Conservation (phyloP, 805 yeast genomes). For the Candida methanosorbosa region DNA sequence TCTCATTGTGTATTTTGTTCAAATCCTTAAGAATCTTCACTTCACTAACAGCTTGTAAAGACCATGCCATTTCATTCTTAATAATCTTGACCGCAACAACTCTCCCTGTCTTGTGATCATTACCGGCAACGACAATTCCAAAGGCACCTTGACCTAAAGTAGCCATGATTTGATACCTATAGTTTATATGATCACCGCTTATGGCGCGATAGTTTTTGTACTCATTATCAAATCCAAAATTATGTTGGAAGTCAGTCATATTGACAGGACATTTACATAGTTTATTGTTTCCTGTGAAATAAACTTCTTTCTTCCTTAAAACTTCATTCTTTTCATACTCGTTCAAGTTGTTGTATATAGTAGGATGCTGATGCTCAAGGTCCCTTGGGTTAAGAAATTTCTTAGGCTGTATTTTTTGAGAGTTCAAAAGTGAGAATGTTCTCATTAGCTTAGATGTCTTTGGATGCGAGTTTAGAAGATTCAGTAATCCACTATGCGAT, state of each 20-base stretch:
- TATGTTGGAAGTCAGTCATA: slow-evolving; percentile 30
- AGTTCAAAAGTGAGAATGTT: neutral
- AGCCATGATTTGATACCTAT: slow-evolving; percentile 54
- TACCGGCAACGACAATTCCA: slow-evolving; percentile 66
- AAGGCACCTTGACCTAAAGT: slow-evolving; percentile 73
- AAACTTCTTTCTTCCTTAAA: slow-evolving; percentile 37
- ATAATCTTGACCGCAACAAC: slow-evolving; percentile 71
- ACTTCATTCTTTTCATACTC: slow-evolving; percentile 58
- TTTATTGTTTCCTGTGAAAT: slow-evolving; percentile 36
- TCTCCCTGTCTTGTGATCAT: slow-evolving; percentile 52
- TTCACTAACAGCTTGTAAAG: slow-evolving; percentile 71
- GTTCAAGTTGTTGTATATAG: slow-evolving; percentile 25
- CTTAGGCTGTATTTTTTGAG: neutral
- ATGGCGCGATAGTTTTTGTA: slow-evolving; percentile 51
- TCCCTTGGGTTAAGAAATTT: slow-evolving; percentile 6
- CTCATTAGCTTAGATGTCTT: slow-evolving; percentile 1
- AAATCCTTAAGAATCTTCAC: slow-evolving; percentile 55
- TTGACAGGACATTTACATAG: slow-evolving; percentile 21
- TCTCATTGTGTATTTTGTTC: slow-evolving; percentile 13
- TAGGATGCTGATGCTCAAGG: slow-evolving; percentile 11
- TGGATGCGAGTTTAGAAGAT: no score
- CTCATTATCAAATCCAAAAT: slow-evolving; percentile 68
- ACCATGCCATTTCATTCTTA: slow-evolving; percentile 64
- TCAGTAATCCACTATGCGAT: no score
- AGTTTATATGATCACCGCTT: slow-evolving; percentile 65